Percentiles rank a stretch among this genome's conserved stretches.
Evolutionary conservation across 345 rosid genomes (phyloP).

Genomic region (Pelargonium nanum): DNA sequence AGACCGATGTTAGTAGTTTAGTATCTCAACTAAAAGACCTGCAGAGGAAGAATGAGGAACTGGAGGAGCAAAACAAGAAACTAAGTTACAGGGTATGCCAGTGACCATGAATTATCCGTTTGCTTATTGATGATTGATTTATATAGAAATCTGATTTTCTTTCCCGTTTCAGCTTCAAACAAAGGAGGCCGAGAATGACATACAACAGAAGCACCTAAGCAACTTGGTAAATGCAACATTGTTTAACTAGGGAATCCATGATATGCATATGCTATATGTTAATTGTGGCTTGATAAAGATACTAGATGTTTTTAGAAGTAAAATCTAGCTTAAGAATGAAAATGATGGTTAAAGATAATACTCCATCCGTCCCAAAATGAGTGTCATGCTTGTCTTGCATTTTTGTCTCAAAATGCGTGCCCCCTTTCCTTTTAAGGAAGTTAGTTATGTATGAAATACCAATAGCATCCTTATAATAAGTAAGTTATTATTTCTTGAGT

Average conservation of each 20-base stretch:
- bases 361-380: too few species aligned
- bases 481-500: too few species aligned
- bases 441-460: too few species aligned
- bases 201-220: slow-evolving; percentile 45
- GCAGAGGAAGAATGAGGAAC: slow-evolving; percentile 56
- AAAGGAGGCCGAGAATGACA: slow-evolving; percentile 46
- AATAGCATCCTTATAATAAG: too few species aligned
- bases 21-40: slow-evolving; percentile 73
- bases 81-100: slow-evolving; percentile 37
- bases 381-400: too few species aligned
- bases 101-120: not conserved
- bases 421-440: too few species aligned
- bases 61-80: slow-evolving; percentile 56
- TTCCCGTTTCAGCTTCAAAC: slow-evolving; percentile 46
- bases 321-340: not conserved
- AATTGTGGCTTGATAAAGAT: too few species aligned
- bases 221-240: slow-evolving; percentile 40
- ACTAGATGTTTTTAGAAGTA: not conserved
- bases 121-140: not conserved
- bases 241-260: not conserved
- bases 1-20: slow-evolving; percentile 81
- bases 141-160: not conserved
- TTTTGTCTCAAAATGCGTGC: too few species aligned
- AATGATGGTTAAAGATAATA: too few species aligned
- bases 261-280: too few species aligned